Evolutionary conservation across 176 grass and related monocot genomes (phyloP).

Genomic region (Tillandsia leiboldiana): DNA sequence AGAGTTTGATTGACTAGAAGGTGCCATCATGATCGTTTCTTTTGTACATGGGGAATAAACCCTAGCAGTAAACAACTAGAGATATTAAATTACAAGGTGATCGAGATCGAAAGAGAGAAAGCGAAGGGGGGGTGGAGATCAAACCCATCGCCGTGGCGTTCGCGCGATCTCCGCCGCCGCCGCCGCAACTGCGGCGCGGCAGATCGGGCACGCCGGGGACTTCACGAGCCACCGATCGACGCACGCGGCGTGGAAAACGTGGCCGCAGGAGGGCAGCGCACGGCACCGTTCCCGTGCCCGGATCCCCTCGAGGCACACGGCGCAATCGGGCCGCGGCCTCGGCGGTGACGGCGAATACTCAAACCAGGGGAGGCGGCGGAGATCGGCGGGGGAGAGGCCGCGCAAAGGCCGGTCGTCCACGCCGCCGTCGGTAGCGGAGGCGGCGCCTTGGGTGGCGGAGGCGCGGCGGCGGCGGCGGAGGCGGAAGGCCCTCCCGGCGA

Average conservation of each 20-base stretch:
- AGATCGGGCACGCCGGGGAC: slow-evolving; percentile 62
- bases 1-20: background rate
- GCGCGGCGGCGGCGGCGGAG: slow-evolving; percentile 11
- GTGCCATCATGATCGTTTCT: background rate
- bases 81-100: slow-evolving; percentile 4
- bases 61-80: background rate
- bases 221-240: slow-evolving; percentile 70
- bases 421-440: background rate
- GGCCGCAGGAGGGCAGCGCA: slow-evolving; percentile 44
- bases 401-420: background rate
- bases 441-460: background rate
- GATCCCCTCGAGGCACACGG: slow-evolving; percentile 55
- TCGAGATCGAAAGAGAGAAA: background rate
- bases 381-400: slow-evolving; percentile 38
- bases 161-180: background rate
- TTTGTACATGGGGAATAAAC: slow-evolving; percentile 5
- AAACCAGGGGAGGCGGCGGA: slow-evolving; percentile 34
- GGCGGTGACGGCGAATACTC: background rate
- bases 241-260: slow-evolving; percentile 67
- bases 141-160: background rate
- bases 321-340: slow-evolving; percentile 17
- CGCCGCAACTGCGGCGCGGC: slow-evolving; percentile 38
- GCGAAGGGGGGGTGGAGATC: background rate
- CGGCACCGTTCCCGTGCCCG: slow-evolving; percentile 47
- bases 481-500: slow-evolving; percentile 52